phyloP scores from a whole-genome alignment of 2,329 filamentous ascomycete species.

The Madurella mycetomatis region DNA sequence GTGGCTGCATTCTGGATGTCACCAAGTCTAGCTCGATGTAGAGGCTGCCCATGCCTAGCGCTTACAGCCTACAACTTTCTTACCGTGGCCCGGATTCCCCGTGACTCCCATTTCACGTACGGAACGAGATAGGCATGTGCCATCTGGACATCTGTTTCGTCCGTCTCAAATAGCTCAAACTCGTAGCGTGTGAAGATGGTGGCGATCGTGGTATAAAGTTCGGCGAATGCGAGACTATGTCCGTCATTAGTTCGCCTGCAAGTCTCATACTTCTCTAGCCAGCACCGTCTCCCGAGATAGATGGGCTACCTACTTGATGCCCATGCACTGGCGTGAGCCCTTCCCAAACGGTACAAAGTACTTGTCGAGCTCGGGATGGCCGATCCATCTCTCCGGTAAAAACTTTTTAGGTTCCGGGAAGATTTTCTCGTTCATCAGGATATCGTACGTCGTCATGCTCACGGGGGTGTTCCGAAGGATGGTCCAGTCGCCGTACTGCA shows the following conservation, averaged over 20 bases:
- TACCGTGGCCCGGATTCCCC: neutral
- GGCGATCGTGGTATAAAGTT: constrained; percentile 23
- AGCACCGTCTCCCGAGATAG: neutral
- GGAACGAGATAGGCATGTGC: constrained; percentile 1
- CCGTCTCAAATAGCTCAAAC: constrained; percentile 29
- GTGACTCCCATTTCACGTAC: neutral
- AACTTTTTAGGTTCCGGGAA: constrained; percentile 16
- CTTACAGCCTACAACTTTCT: neutral
- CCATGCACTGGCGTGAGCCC: constrained; percentile 24
- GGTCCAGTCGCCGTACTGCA: constrained; percentile 19
- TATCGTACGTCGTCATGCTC: constrained; percentile 10
- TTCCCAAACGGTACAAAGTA: constrained; percentile 25
- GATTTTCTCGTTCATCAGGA: constrained; percentile 9
- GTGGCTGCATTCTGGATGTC: too few relatives aligned
- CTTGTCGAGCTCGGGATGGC: constrained; percentile 14
- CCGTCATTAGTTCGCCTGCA: neutral
- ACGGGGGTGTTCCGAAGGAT: constrained; percentile 20
- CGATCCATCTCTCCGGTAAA: constrained; percentile 17
- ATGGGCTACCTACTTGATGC: constrained; percentile 22
- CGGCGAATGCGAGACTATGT: constrained; percentile 22
- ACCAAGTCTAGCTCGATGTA: too few relatives aligned
- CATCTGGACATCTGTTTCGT: neutral
- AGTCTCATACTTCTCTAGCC: neutral
- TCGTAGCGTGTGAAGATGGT: constrained; percentile 23
- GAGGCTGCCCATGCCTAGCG: too few relatives aligned